Percentiles rank a stretch among this genome's conserved stretches.
Evolutionary conservation across 805 yeast species (phyloP).

Genomic region (Pichia kluyveri): DNA sequence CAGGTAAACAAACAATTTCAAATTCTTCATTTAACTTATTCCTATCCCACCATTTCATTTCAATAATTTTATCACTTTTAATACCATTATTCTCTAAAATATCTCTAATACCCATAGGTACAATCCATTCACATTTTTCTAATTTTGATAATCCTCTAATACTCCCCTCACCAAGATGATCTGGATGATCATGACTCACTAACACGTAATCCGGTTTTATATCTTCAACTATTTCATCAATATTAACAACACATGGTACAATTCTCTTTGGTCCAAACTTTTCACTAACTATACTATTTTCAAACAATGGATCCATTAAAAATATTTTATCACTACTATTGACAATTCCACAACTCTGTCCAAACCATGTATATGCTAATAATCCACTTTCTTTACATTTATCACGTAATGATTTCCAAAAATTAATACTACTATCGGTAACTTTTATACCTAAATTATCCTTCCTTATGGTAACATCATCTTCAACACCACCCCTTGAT

Average conservation of each 20-base stretch:
- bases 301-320: conserved; percentile 79
- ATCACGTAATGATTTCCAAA: conserved; percentile 8
- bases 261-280: conserved; percentile 77
- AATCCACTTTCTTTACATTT: conserved; percentile 26
- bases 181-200: conserved; percentile 94
- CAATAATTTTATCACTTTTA: conserved; percentile 41
- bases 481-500: conserved; percentile 50
- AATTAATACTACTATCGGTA: conserved; percentile 28
- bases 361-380: conserved; percentile 79
- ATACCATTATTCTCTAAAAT: conserved; percentile 53
- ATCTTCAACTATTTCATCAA: conserved; percentile 37
- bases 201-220: conserved; percentile 64
- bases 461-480: conserved; percentile 36
- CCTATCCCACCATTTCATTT: conserved; percentile 91
- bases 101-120: conserved; percentile 68
- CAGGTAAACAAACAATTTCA: conserved; percentile 83
- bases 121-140: conserved; percentile 68
- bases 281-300: conserved; percentile 51
- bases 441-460: conserved; percentile 43
- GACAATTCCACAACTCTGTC: conserved; percentile 78
- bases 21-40: conserved; percentile 39
- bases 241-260: conserved; percentile 61
- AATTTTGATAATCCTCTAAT: conserved; percentile 33
- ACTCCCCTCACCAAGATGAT: conserved; percentile 69
- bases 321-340: conserved; percentile 41